Evolutionary conservation across 371 early-diverging fungal genomes (phyloP), one percentile per base, ranked within the genome.

Genomic region (Mortierella polycephala): DNA sequence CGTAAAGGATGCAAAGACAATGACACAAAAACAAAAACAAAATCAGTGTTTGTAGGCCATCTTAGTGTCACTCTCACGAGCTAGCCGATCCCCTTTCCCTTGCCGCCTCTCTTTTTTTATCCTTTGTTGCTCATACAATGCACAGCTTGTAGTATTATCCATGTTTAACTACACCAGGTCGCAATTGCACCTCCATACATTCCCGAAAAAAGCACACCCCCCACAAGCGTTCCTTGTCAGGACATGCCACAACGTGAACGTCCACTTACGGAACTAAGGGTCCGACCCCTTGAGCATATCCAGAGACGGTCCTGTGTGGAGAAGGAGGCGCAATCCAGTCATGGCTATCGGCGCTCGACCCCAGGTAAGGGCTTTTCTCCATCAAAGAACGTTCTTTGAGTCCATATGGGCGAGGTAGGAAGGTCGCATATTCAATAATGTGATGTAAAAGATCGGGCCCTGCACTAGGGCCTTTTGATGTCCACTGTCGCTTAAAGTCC

Each of bases 401-500:
- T 20, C 70, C 70, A 16, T 42, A 60, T 18, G 70, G 70, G 11
- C 70, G 63, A 14, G 70, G 70, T 40, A 70, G 23, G 18, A 70
- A 70, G 6, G 70, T 70, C 13, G 47, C 59, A 21, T 70, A 70
- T 44, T 70, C 70, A 30, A 42, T 11, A 18, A 62, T 59, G 9
- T 63, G 50, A 12, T 63, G 45, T 1, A 70, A 50, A 13, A 57
- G 44, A 45, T 70, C 70, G 13, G 70, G 70, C 8, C 54, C 70
- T 13, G 64, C 45, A 47, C 60, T 30, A 10, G 63, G 16, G 12
- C 45, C 57, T 16, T 47, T 63, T 10, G 70, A 52, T 8, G 60
- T 44, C 56, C 49, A 54, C 20, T 63, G 51, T 8, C 53, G 60
- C 49, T 44, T 62, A 46, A 70, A 70, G 21, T 62, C 70, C 1